These are phyloP conservation scores for Spirogloea muscicola DNA, from an alignment of 139 green algal species.

Conservation along the genomic window DNA sequence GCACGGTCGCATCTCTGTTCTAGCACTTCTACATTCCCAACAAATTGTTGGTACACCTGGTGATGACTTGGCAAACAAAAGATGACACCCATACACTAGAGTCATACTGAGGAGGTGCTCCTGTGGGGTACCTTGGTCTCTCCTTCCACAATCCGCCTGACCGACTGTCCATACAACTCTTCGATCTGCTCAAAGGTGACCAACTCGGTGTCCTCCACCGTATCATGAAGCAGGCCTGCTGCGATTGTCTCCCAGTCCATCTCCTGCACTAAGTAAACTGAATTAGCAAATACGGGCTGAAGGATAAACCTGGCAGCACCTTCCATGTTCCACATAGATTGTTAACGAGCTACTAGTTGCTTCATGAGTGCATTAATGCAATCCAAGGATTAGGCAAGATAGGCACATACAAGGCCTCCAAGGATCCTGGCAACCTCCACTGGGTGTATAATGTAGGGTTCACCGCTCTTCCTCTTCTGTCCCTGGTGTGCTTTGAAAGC, in stretches of 20 bases:
- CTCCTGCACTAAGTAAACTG: slow-evolving; percentile 25
- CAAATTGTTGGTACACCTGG: no score
- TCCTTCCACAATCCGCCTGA: slow-evolving; percentile 81
- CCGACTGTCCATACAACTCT: slow-evolving; percentile 62
- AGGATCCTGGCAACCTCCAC: slow-evolving; percentile 82
- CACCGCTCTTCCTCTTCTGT: slow-evolving; percentile 75
- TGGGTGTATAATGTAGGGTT: slow-evolving; percentile 88
- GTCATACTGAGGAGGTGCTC: background rate
- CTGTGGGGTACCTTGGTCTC: slow-evolving; percentile 74
- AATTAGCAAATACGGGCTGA: background rate
- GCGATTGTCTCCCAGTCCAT: slow-evolving; percentile 72
- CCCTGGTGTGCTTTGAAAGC: slow-evolving; percentile 70
- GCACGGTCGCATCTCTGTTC: no score
- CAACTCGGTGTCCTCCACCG: slow-evolving; percentile 79
- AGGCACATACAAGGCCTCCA: slow-evolving; percentile 52
- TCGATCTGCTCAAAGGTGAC: slow-evolving; percentile 77
- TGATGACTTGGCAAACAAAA: no score
- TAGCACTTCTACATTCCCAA: no score
- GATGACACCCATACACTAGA: no score
- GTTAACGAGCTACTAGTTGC: no score
- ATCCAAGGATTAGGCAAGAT: no score
- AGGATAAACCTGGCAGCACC: background rate
- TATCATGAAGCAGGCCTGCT: slow-evolving; percentile 83
- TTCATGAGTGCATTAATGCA: no score
- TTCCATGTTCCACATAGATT: background rate